Conservation (phyloP, 2,329 filamentous ascomycete species). For the Teratosphaeriaceae sp. region DNA sequence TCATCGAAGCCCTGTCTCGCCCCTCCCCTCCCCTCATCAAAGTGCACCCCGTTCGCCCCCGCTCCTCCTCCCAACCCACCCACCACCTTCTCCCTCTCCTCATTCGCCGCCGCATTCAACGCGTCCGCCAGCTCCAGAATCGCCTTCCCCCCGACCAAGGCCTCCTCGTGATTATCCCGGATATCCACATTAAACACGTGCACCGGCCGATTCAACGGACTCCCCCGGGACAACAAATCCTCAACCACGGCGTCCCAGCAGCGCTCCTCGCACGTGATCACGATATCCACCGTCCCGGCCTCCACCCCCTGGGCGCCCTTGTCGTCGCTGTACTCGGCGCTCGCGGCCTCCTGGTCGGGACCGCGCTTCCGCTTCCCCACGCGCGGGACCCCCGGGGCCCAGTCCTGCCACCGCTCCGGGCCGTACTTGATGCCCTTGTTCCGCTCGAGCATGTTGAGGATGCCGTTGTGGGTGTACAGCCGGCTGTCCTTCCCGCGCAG, state of each 20-base stretch:
- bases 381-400: conserved; percentile 79
- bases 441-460: conserved; percentile 90
- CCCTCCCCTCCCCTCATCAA: conserved; percentile 66
- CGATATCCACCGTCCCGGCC: conserved; percentile 82
- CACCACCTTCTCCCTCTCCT: conserved; percentile 74
- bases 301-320: conserved; percentile 76
- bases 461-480: conserved; percentile 84
- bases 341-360: conserved; percentile 6
- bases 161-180: conserved; percentile 96
- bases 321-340: conserved; percentile 52
- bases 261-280: conserved; percentile 95
- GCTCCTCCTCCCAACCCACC: conserved; percentile 43
- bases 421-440: conserved; percentile 92
- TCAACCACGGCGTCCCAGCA: conserved; percentile 98
- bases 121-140: conserved; percentile 87
- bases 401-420: conserved; percentile 96
- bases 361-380: conserved; percentile 51
- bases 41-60: conserved; percentile 43
- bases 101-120: conserved; percentile 70
- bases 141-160: conserved; percentile 78
- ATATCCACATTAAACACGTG: conserved; percentile 99
- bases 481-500: conserved; percentile 77
- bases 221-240: conserved; percentile 78
- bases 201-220: conserved; percentile 82
- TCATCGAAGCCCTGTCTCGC: conserved; percentile 75